These are phyloP conservation scores for Geotrichum histeridarum DNA, from an alignment of 1,139 yeast genomes.

Conservation along the genomic window DNA sequence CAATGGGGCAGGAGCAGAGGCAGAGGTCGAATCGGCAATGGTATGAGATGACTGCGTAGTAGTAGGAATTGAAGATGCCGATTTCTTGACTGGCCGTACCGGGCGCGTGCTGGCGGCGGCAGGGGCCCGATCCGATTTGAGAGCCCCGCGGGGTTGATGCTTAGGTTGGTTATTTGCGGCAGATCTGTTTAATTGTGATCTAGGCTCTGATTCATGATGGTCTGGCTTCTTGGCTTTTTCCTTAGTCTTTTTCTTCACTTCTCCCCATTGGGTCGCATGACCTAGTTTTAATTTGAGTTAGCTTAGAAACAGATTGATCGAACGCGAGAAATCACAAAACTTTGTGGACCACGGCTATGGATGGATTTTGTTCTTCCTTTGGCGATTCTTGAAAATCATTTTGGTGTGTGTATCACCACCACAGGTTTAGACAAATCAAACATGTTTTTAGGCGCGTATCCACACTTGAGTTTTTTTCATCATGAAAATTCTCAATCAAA, in stretches of 20 bases:
- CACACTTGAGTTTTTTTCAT: neutral
- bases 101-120: neutral
- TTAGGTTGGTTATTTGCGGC: conserved; percentile 2
- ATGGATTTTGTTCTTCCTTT: too few species aligned
- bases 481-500: neutral
- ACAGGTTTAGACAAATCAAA: neutral
- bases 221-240: conserved; percentile 38
- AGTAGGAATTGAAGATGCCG: neutral
- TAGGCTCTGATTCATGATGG: neutral
- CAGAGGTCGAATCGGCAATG: conserved; percentile 18
- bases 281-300: conserved; percentile 22
- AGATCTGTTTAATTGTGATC: conserved; percentile 1
- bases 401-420: too few species aligned
- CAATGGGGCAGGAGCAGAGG: conserved; percentile 17
- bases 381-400: too few species aligned
- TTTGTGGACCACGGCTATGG: too few species aligned
- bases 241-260: conserved; percentile 52
- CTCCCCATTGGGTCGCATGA: conserved; percentile 55
- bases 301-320: too few species aligned
- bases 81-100: conserved; percentile 4
- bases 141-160: conserved; percentile 12
- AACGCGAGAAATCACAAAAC: too few species aligned
- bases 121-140: conserved; percentile 10
- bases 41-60: conserved; percentile 21
- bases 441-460: too few species aligned